Evolutionary conservation across 2,329 filamentous ascomycete genomes (phyloP).

Genomic region (Penicillium occitanis): DNA sequence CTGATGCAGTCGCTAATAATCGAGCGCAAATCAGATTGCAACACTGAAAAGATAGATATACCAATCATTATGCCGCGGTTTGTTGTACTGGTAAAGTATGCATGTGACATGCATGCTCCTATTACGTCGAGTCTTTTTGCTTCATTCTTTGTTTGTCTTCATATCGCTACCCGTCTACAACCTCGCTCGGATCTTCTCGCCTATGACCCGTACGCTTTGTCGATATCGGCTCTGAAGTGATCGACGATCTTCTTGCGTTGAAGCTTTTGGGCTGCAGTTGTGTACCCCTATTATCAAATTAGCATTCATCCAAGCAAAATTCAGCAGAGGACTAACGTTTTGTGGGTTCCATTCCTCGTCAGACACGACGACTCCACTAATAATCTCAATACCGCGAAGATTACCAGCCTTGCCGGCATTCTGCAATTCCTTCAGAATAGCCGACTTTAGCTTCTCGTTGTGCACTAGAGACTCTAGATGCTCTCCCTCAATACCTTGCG

Average conservation of each 20-base stretch:
- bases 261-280: slow-evolving; percentile 71
- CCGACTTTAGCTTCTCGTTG: slow-evolving; percentile 43
- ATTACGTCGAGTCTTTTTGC: background rate
- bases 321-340: slow-evolving; percentile 33
- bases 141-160: background rate
- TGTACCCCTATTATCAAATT: slow-evolving; percentile 53
- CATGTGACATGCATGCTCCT: slow-evolving; percentile 28
- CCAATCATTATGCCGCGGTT: background rate
- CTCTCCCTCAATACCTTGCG: slow-evolving; percentile 63
- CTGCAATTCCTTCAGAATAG: slow-evolving; percentile 45
- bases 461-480: slow-evolving; percentile 66
- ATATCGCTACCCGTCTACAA: background rate
- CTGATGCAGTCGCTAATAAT: background rate
- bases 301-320: slow-evolving; percentile 24
- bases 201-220: slow-evolving; percentile 55
- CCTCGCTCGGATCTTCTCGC: background rate
- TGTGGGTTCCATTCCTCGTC: slow-evolving; percentile 50
- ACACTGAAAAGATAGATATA: background rate
- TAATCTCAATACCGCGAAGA: slow-evolving; percentile 43
- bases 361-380: slow-evolving; percentile 46
- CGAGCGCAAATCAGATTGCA: background rate
- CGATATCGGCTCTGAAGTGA: slow-evolving; percentile 62
- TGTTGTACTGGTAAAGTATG: slow-evolving; percentile 7
- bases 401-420: slow-evolving; percentile 37
- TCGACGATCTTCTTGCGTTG: slow-evolving; percentile 67